A percentile compares a stretch with the other conserved stretches of the same genome.
phyloP scores from a whole-genome alignment of 257 asterid species.

The Jaltomata sinuosa region DNA sequence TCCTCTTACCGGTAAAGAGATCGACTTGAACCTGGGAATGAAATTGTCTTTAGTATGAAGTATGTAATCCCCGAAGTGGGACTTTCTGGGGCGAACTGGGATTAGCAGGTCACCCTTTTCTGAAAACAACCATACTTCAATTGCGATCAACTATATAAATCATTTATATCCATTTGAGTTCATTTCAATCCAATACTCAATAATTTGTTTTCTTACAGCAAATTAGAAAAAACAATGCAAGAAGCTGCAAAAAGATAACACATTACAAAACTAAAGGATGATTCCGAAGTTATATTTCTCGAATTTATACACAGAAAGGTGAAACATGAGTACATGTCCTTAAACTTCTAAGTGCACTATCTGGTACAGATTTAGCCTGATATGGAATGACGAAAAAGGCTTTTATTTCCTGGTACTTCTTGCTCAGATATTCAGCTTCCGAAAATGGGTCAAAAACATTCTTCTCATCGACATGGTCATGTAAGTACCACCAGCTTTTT shows the following conservation, averaged over 20 bases:
- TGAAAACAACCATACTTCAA: background rate
- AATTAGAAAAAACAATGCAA: background rate
- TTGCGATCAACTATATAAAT: background rate
- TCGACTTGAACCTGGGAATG: background rate
- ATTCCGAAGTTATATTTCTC: conserved; percentile 4
- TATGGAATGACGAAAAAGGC: conserved; percentile 6
- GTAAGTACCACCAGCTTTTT: conserved; percentile 25
- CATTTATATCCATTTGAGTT: background rate
- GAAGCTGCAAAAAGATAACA: background rate
- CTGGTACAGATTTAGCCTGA: conserved; percentile 9
- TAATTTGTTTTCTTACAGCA: background rate
- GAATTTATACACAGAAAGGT: conserved; percentile 15
- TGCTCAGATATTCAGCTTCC: conserved; percentile 17
- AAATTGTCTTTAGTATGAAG: background rate
- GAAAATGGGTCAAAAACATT: conserved; percentile 7
- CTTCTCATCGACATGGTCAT: background rate
- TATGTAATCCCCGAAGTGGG: background rate
- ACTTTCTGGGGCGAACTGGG: background rate
- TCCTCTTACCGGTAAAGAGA: background rate
- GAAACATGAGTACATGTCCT: conserved; percentile 16
- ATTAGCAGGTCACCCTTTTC: background rate
- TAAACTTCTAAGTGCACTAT: conserved; percentile 11
- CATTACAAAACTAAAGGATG: background rate
- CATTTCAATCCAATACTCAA: background rate
- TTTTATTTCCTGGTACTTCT: conserved; percentile 17